Evolutionary conservation across 805 yeast genomes (phyloP), one percentile per base, ranked within the genome.

Genomic region (Naumovozyma dairenensis): DNA sequence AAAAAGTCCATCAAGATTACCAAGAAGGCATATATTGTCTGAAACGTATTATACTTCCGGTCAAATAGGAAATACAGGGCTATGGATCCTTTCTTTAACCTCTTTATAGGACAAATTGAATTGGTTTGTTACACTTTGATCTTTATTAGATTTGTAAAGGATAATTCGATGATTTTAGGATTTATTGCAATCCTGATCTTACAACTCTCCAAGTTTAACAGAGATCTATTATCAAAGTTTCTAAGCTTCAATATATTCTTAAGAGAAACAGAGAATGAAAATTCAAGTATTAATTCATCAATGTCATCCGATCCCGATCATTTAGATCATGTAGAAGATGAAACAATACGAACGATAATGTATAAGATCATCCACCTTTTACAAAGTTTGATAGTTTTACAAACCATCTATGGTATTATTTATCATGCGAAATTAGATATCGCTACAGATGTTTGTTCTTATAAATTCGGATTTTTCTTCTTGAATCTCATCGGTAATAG

Each of bases 101-200:
- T n/a, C n/a, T 15, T 25, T 26, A 22, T 34, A n/a, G 25, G 17
- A 10, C 39, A 40, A 21, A 30, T 38, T 30, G 32, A 34, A 16
- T 9, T 37, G 29, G 38, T 38, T 5, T 37, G 46, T 37, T 40
- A 42, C 32, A 31, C 39, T 15, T 29, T 42, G 16, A 44, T 46
- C 24, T 49, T 35, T 26, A 22, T 49, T 24, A 42, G 54, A 16
- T 49, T 38, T 28, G 37, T 44, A 21, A 44, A 41, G 36, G 52
- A 49, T 33, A 44, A 45, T 20, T 45, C 51, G 13, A 24, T 46
- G 6, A 9, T 39, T 32, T 32, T 48, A 29, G 49, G 45, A 10
- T 17, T 39, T 14, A 34, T 40, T 16, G 39, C 51, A 8, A 28
- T 41, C 29, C 30, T 39, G 14, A 29, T 36, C 13, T 32, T 44